These are phyloP conservation scores for Aureobasidium uvarum DNA, from an alignment of 2,329 filamentous ascomycete genomes.

Conservation along the genomic window DNA sequence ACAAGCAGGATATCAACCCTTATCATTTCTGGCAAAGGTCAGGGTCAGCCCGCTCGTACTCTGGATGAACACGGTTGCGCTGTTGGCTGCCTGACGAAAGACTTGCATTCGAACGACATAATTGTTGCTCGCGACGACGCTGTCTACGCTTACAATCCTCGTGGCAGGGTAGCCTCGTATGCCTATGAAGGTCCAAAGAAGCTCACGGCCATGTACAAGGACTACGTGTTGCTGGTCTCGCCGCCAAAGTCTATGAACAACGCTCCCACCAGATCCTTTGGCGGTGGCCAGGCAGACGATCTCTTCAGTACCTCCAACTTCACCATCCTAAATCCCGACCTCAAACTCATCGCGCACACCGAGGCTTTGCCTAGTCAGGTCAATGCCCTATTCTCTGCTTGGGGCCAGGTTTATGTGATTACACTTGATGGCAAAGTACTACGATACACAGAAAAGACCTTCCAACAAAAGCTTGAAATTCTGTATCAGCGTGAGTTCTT, in stretches of 20 bases:
- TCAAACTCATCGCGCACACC: constrained; percentile 85
- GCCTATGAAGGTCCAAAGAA: constrained; percentile 92
- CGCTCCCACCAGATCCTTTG: constrained; percentile 69
- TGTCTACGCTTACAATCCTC: constrained; percentile 85
- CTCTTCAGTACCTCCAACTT: constrained; percentile 86
- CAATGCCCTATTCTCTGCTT: constrained; percentile 76
- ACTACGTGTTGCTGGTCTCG: constrained; percentile 85
- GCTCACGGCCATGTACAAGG: constrained; percentile 71
- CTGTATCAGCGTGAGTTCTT: constrained; percentile 93
- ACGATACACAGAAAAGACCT: constrained; percentile 83
- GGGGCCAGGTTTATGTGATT: constrained; percentile 89
- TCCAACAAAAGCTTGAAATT: constrained; percentile 89
- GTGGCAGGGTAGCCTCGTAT: constrained; percentile 81
- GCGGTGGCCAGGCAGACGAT: constrained; percentile 68
- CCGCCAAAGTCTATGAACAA: constrained; percentile 63
- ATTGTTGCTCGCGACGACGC: constrained; percentile 94
- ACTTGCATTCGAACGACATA: constrained; percentile 75
- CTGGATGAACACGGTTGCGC: constrained; percentile 88
- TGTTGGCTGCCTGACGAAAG: constrained; percentile 91
- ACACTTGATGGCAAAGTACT: constrained; percentile 89
- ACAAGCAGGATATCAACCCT: constrained; percentile 84
- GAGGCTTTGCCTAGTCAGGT: constrained; percentile 81
- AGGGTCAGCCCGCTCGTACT: constrained; percentile 82
- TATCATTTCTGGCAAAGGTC: constrained; percentile 80
- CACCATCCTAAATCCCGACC: constrained; percentile 84